Base-by-base conservation (phyloP, 345 rosid species). In the Corchorus capsularis region DNA sequence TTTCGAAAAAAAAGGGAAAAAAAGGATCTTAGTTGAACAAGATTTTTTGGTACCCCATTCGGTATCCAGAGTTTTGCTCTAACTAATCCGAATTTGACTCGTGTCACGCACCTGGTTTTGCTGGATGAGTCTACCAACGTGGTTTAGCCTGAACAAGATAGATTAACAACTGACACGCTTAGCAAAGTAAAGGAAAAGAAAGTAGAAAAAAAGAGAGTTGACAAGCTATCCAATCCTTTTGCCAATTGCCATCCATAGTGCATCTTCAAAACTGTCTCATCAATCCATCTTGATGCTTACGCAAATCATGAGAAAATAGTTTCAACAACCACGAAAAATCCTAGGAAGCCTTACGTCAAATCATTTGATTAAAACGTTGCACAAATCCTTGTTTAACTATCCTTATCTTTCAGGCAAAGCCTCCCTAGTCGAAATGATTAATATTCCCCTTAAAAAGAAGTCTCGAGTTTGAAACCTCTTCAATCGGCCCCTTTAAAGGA, bases 231-330 rank as follows among this genome's bases (percentile, higher is more conserved):
- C 57, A 47, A 12, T 32, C 45, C 72, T 69, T 9, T 27, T 27
- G 27, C 27, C 27, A 27, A 27, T 27, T 32, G 15, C 45, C 56
- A 8, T 17, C 46, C 61, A n/a, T 9, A 17, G 11, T 17, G 34
- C 49, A 53, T 27, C 27, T 8, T 49, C 41, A 27, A 49, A 68
- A 47, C 46, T 69, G 73, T 53, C 73, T 54, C 61, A 53, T 70
- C 61, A 53, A 16, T 20, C 70, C 34, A 60, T 4, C 32, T 10
- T 27, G n/a, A 60, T 32, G 63, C 32, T 60, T 1, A 27, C 16
- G 8, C 63, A 32, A 60, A 32, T 65, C 50, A 41, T 65, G 35
- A 45, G 47, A 5, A 41, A 45, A 45, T 45, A 8, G 47, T 45
- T n/a, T 2, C 56, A 8, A 53, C 16, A 53, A 39, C 43, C 43